Conservation (phyloP, 768 basidiomycete species). For the Amanita pseudoporphyria region DNA sequence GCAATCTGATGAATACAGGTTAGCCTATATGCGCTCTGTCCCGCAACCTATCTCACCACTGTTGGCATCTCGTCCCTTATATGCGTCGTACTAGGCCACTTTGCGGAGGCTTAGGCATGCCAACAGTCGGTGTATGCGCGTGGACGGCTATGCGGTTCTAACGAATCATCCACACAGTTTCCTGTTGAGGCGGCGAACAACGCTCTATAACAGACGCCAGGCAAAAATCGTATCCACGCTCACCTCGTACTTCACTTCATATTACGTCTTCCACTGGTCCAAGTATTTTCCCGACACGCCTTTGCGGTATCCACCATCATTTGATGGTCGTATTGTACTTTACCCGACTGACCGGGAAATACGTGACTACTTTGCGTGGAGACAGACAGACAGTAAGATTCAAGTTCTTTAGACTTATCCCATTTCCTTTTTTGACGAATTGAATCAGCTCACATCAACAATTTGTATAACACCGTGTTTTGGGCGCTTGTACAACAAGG, state of each 20-base stretch:
- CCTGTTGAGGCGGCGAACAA: constrained; percentile 64
- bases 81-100: background rate
- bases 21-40: constrained; percentile 10
- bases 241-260: constrained; percentile 84
- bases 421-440: background rate
- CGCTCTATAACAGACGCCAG: constrained; percentile 76
- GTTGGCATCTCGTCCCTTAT: background rate
- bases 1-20: constrained; percentile 98
- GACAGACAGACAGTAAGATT: constrained; percentile 86
- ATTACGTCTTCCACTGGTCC: constrained; percentile 83
- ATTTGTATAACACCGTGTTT: constrained; percentile 92
- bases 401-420: background rate
- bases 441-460: constrained; percentile 91
- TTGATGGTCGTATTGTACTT: constrained; percentile 81
- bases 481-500: constrained; percentile 89
- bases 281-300: constrained; percentile 65
- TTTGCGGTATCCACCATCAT: constrained; percentile 79
- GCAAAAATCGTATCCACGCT: constrained; percentile 82
- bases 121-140: background rate
- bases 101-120: background rate
- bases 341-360: constrained; percentile 70
- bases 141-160: background rate
- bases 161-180: constrained; percentile 47
- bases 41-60: background rate
- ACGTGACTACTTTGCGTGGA: constrained; percentile 92